Evolutionary conservation across 2,329 filamentous ascomycete species (phyloP), one percentile per base, ranked within the genome.

Genomic region (Penicillium expansum): DNA sequence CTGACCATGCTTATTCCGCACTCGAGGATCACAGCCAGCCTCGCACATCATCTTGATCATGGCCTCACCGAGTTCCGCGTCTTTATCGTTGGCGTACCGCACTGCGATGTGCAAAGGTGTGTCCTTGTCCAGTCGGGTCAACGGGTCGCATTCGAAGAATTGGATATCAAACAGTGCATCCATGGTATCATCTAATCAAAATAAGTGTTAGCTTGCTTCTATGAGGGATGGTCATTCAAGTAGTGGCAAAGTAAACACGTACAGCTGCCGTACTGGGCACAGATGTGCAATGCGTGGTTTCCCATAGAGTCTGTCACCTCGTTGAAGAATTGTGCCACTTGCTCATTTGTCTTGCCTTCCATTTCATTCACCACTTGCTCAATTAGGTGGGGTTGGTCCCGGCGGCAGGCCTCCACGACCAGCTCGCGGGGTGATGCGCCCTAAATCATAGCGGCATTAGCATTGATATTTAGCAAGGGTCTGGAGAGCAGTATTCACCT

Each of bases 341-440:
- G 82, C 57, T 85, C 82, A 53, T 81, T 76, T 8, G 79, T 71
- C 52, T 87, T 85, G 57, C 78, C 76, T 63, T 83, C 83, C 69
- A 84, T 78, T 63, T 79, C 77, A 41, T 83, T 77, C 64, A 97
- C 82, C 56, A 92, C 83, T 68, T 94, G 88, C 67, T 84, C 78
- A 55, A 97, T 85, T 59, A 97, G 86, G 52, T 93, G 88, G 65
- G 87, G 87, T 77, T 97, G 97, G 82, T 97, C 93, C 70, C 92
- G 86, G 60, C 93, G 91, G 78, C 90, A 96, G 68, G 94, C 91
- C 80, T 96, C 93, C 76, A 97, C 86, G 67, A 97, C 84, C 69
- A 90, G 84, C 79, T 97, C 93, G 74, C 87, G 83, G 45, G 87
- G 85, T 58, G 90, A 90, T 66, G 93, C 93, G 73, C 93, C 94